Evolutionary conservation across 371 early-diverging fungal genomes (phyloP).

Genomic region (Circinella umbellata): DNA sequence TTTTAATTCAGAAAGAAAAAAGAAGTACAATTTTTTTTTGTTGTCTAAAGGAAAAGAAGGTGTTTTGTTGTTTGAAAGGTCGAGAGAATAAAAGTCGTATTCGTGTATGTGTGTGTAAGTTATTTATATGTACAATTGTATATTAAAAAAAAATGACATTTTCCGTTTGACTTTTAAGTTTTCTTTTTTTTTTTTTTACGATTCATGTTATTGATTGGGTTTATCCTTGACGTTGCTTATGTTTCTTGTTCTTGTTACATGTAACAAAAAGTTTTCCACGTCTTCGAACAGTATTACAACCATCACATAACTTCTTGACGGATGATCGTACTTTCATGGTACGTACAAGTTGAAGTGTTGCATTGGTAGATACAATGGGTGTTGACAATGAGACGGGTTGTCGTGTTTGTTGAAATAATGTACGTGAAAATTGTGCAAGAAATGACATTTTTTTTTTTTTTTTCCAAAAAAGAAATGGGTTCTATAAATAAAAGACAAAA

Average conservation of each 20-base stretch:
- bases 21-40: too few species aligned
- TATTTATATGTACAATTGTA: too few species aligned
- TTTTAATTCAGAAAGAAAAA: too few species aligned
- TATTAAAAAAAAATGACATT: too few species aligned
- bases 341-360: slow-evolving; percentile 50
- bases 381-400: slow-evolving; percentile 27
- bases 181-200: too few species aligned
- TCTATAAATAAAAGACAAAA: too few species aligned
- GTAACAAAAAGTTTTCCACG: slow-evolving; percentile 79
- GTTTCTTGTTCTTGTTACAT: slow-evolving; percentile 82
- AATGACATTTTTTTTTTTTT: slow-evolving; percentile 34
- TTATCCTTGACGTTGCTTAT: slow-evolving; percentile 86
- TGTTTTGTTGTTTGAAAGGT: too few species aligned
- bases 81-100: too few species aligned
- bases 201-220: slow-evolving; percentile 12
- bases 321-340: slow-evolving; percentile 87
- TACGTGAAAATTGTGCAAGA: slow-evolving; percentile 34
- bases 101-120: too few species aligned
- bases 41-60: too few species aligned
- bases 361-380: slow-evolving; percentile 11
- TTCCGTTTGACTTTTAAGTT: too few species aligned
- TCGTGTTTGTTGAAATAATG: slow-evolving; percentile 35
- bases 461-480: too few species aligned
- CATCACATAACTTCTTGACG: slow-evolving; percentile 83
- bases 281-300: slow-evolving; percentile 80